Conservation (phyloP, 495 filamentous ascomycete species). For the Podospora conica region DNA sequence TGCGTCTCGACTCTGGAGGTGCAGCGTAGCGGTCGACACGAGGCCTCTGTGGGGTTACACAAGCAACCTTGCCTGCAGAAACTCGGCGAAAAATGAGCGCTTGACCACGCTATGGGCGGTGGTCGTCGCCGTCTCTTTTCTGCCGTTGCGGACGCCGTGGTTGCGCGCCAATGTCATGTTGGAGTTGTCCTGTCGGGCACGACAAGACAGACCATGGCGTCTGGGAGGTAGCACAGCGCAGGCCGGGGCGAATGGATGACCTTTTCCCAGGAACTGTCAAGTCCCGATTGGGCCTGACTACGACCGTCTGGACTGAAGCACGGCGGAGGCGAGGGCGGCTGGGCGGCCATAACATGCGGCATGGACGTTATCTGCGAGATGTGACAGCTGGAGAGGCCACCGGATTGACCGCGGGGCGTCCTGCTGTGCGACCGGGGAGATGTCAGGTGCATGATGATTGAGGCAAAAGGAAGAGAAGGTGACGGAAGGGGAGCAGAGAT, state of each 20-base stretch:
- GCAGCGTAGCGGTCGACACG: neutral
- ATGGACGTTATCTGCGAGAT: neutral
- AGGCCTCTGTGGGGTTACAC: neutral
- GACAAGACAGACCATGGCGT: neutral
- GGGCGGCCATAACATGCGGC: no score
- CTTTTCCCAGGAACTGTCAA: neutral
- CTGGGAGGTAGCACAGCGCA: neutral
- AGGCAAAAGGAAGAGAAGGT: neutral
- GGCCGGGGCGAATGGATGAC: neutral
- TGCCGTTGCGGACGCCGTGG: no score
- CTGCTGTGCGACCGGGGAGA: neutral
- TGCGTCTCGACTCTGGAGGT: no score
- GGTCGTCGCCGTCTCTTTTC: no score
- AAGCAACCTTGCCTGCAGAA: neutral
- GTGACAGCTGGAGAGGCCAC: neutral
- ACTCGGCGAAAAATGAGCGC: neutral
- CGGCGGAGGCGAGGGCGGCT: neutral
- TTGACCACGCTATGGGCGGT: neutral
- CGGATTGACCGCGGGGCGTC: neutral
- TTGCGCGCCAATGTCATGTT: no score
- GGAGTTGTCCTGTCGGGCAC: neutral
- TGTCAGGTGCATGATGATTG: neutral
- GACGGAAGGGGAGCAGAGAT: no score
- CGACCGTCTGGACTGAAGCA: neutral
- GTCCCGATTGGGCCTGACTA: neutral